Conservation (phyloP, 2,329 filamentous ascomycete genomes). For the Orbilia brochopaga region DNA sequence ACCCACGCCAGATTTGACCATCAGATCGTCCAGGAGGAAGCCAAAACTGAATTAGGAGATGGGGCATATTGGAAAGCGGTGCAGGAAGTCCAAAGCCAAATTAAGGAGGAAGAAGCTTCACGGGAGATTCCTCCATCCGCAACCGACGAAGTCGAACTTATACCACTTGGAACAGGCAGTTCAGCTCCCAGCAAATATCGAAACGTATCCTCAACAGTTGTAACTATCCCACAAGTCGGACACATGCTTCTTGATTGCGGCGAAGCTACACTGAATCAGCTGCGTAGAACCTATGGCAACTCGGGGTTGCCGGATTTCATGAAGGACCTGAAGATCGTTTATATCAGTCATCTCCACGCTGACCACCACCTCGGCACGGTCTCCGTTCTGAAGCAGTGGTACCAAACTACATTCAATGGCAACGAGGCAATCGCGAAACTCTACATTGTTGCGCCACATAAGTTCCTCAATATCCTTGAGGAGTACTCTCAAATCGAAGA, state of each 20-base stretch:
- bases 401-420: slow-evolving; percentile 62
- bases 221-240: slow-evolving; percentile 83
- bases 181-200: slow-evolving; percentile 89
- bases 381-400: slow-evolving; percentile 83
- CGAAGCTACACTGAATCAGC: slow-evolving; percentile 87
- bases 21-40: slow-evolving; percentile 50
- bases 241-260: slow-evolving; percentile 90
- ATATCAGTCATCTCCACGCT: slow-evolving; percentile 94
- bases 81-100: slow-evolving; percentile 59
- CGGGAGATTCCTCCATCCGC: slow-evolving; percentile 68
- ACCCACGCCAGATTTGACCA: slow-evolving; percentile 51
- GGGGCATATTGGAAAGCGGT: slow-evolving; percentile 65
- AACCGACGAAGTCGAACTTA: slow-evolving; percentile 76
- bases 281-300: slow-evolving; percentile 73
- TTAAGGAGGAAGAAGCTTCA: slow-evolving; percentile 54
- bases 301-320: slow-evolving; percentile 73
- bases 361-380: slow-evolving; percentile 90
- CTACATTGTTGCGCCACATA: slow-evolving; percentile 52
- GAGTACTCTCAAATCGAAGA: slow-evolving; percentile 83
- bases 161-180: slow-evolving; percentile 88
- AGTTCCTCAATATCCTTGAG: slow-evolving; percentile 69
- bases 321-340: slow-evolving; percentile 78
- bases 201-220: slow-evolving; percentile 87
- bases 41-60: slow-evolving; percentile 42
- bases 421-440: slow-evolving; percentile 54